Evolutionary conservation across 768 basidiomycete genomes (phyloP).

Genomic region (Serendipita indica): DNA sequence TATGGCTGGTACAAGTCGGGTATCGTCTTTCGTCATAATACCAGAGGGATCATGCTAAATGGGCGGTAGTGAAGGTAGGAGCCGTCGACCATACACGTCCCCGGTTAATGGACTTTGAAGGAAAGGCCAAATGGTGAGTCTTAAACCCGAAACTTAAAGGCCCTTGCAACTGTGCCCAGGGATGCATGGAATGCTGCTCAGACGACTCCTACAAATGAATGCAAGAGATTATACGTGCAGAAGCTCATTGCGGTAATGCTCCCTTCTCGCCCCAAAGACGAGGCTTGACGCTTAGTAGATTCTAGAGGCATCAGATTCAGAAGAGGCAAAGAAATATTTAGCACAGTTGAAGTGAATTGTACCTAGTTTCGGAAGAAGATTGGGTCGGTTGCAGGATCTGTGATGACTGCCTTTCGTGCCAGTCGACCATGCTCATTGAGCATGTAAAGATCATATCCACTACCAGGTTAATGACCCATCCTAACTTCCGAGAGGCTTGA

Average conservation of each 20-base stretch:
- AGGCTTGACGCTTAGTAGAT: conserved; percentile 28
- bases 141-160: conserved; percentile 1
- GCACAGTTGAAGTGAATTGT: conserved; percentile 35
- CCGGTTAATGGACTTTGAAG: conserved; percentile 71
- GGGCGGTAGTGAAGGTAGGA: conserved; percentile 49
- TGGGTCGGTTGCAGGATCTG: too few species aligned
- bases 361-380: too few species aligned
- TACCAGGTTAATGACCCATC: too few species aligned
- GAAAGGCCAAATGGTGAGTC: conserved; percentile 81
- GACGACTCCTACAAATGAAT: conserved; percentile 59
- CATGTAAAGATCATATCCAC: too few species aligned
- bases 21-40: conserved; percentile 20
- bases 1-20: conserved; percentile 93
- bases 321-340: conserved; percentile 40
- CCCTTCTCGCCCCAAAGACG: conserved; percentile 15
- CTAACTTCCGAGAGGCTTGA: too few species aligned
- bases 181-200: conserved; percentile 71
- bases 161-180: conserved; percentile 32
- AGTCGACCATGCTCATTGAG: too few species aligned
- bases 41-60: conserved; percentile 10
- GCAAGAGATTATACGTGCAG: conserved; percentile 57
- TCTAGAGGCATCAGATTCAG: conserved; percentile 36
- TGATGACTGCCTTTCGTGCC: too few species aligned
- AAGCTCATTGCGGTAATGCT: conserved; percentile 50
- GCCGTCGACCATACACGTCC: conserved; percentile 51